A percentile compares a stretch with the other conserved stretches of the same genome.
These are phyloP conservation scores for Fusarium domesticum DNA, from an alignment of 2,329 filamentous ascomycete genomes.

Conservation along the genomic window DNA sequence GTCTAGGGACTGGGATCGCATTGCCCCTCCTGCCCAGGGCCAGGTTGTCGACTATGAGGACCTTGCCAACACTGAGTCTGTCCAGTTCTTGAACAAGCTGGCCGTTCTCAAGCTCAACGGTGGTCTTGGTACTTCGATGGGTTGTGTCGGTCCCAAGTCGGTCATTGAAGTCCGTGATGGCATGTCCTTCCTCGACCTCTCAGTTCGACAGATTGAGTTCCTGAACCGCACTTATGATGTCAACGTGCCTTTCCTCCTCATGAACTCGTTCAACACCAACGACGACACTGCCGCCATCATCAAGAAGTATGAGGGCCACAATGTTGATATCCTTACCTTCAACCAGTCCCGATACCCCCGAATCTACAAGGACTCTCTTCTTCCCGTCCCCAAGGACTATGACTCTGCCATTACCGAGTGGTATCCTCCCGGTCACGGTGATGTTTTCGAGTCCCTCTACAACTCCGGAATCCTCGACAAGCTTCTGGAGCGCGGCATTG, in stretches of 20 bases:
- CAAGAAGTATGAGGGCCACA: constrained; percentile 99
- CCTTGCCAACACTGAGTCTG: constrained; percentile 83
- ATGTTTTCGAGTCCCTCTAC: constrained; percentile 99
- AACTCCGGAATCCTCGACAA: constrained; percentile 98
- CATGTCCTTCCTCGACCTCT: constrained; percentile 99
- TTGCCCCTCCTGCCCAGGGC: constrained; percentile 84
- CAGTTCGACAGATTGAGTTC: constrained; percentile 97
- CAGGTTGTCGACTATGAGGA: constrained; percentile 96
- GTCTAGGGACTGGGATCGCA: constrained; percentile 88
- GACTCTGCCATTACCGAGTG: constrained; percentile 90
- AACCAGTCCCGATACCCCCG: constrained; percentile 99
- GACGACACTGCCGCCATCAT: constrained; percentile 98
- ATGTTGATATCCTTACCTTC: constrained; percentile 99
- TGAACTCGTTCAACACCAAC: constrained; percentile 99
- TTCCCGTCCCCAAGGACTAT: constrained; percentile 87
- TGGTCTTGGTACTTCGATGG: constrained; percentile 99
- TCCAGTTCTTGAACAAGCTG: constrained; percentile 94
- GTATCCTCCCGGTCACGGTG: constrained; percentile 98
- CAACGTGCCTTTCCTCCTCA: constrained; percentile 96
- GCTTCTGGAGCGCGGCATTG: constrained; percentile 90
- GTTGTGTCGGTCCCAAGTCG: constrained; percentile 97
- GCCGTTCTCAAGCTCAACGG: constrained; percentile 99
- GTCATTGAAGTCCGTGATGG: constrained; percentile 99
- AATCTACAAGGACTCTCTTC: constrained; percentile 96
- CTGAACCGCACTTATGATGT: constrained; percentile 97